A percentile compares a stretch with the other conserved stretches of the same genome.
Conservation (phyloP, 345 rosid genomes). For the Moricandia arvensis region DNA sequence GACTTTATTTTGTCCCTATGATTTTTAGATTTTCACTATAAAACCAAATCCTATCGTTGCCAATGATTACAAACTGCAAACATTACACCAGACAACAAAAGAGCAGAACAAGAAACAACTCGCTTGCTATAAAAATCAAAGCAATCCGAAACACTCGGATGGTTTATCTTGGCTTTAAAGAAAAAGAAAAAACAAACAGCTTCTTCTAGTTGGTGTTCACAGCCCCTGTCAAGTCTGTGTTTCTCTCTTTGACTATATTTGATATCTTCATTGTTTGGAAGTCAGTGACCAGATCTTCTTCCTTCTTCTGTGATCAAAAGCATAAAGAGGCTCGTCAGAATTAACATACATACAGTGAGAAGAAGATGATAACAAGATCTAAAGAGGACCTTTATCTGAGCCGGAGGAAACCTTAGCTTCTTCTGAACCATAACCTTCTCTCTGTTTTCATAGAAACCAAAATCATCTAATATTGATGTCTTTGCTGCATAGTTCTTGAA, state of each 20-base stretch:
- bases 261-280: constrained; percentile 28
- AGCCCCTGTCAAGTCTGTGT: neutral
- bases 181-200: too few relatives aligned
- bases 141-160: constrained; percentile 32
- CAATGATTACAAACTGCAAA: constrained; percentile 28
- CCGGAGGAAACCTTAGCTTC: constrained; percentile 43
- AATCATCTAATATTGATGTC: constrained; percentile 69
- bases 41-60: constrained; percentile 22
- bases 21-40: constrained; percentile 6
- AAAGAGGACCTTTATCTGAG: constrained; percentile 27
- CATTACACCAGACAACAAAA: neutral
- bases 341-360: neutral
- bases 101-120: constrained; percentile 3
- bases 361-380: neutral
- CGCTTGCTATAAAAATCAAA: constrained; percentile 22
- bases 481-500: constrained; percentile 51
- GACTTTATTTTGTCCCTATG: neutral
- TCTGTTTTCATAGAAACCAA: constrained; percentile 61
- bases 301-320: constrained; percentile 30
- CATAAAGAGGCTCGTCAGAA: neutral
- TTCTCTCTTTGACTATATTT: constrained; percentile 16
- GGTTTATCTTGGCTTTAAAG: too few relatives aligned
- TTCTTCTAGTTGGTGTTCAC: constrained; percentile 24
- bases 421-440: constrained; percentile 63
- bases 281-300: constrained; percentile 32